phyloP scores from a whole-genome alignment of 768 basidiomycete species.

The Mycena polygramma region DNA sequence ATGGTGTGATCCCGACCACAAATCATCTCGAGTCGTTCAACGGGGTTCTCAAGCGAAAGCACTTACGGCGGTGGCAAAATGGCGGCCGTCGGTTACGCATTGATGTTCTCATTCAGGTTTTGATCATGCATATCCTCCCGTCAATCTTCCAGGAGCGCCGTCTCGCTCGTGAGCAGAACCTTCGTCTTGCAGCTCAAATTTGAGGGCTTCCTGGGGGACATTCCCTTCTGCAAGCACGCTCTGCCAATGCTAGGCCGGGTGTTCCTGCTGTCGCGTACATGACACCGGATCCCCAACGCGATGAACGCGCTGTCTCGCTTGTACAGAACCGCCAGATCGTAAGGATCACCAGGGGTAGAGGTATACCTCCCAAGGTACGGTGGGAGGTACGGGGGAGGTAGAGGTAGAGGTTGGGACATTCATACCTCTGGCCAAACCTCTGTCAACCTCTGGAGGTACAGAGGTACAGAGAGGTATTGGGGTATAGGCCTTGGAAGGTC shows the following conservation, averaged over 20 bases:
- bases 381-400: too few species aligned
- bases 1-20: constrained; percentile 51
- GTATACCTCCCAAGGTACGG: too few species aligned
- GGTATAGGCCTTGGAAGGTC: too few species aligned
- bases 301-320: neutral
- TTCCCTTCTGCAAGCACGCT: neutral
- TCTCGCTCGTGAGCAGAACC: neutral
- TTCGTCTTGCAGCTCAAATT: neutral
- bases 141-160: constrained; percentile 33
- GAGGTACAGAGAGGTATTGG: too few species aligned
- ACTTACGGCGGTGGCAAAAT: constrained; percentile 44
- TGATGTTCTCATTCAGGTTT: constrained; percentile 38
- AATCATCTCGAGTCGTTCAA: constrained; percentile 59
- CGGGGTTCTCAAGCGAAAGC: constrained; percentile 47
- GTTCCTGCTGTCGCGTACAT: constrained; percentile 10
- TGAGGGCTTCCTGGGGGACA: constrained; percentile 2
- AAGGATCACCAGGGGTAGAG: too few species aligned
- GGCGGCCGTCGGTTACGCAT: constrained; percentile 45
- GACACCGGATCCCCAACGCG: neutral
- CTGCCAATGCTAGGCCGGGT: neutral
- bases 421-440: too few species aligned
- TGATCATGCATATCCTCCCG: constrained; percentile 36
- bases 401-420: too few species aligned
- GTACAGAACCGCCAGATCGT: neutral
- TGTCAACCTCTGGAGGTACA: too few species aligned